These are phyloP conservation scores for Dictyostelium brefeldianum DNA, from an alignment of 78 protist genomes.

Conservation along the genomic window DNA sequence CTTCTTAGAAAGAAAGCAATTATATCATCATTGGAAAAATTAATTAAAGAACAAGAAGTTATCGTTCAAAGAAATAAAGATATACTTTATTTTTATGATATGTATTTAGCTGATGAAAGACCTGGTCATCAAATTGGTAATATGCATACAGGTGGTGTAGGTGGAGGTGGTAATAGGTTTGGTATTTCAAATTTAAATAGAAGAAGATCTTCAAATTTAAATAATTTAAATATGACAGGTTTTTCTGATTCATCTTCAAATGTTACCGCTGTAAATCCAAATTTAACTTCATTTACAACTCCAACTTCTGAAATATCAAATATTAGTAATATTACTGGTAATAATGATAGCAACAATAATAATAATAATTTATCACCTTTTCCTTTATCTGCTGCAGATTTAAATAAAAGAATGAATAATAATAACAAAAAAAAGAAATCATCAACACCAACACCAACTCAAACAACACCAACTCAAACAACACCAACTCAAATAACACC, in stretches of 20 bases:
- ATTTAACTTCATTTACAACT: constrained; percentile 1
- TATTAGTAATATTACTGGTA: not conserved
- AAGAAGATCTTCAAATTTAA: not conserved
- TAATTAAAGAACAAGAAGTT: constrained; percentile 56
- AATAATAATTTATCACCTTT: no score
- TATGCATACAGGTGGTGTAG: not conserved
- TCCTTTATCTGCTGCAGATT: no score
- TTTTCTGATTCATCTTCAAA: not conserved
- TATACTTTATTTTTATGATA: constrained; percentile 33
- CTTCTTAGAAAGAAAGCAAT: constrained; percentile 27
- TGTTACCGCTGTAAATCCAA: not conserved
- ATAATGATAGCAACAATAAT: no score
- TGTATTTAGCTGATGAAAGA: constrained; percentile 10
- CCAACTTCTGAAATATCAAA: not conserved
- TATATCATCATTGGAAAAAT: constrained; percentile 32
- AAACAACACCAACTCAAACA: not conserved
- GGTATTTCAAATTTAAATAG: not conserved
- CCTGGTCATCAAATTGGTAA: not conserved
- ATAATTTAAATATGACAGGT: constrained; percentile 17
- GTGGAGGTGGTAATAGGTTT: no score
- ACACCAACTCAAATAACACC: not conserved
- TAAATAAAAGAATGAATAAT: no score
- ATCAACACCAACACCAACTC: not conserved
- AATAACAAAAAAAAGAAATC: no score
- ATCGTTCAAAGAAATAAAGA: constrained; percentile 61